Evolutionary conservation across 768 basidiomycete species (phyloP), one percentile per base, ranked within the genome.

Genomic region (Clitopilus passeckerianus): DNA sequence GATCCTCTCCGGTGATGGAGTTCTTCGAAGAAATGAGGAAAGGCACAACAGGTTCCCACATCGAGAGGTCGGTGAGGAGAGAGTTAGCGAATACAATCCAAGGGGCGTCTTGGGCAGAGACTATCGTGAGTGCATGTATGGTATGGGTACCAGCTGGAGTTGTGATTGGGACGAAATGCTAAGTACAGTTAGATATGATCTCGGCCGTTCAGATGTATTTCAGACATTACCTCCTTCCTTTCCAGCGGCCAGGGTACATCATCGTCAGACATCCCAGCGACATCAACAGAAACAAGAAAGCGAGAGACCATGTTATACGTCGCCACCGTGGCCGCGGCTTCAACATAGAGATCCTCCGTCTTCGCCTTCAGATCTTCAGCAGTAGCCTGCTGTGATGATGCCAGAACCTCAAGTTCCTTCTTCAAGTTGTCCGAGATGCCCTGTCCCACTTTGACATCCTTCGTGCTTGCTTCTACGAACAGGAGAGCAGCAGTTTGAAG

Each of bases 301-400:
- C 87, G 76, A 18, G 85, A 86, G 6, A 89, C 86, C 82, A 87
- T 84, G 71, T 87, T 87, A 70, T 89, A 89, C 0, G 75, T 71
- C 5, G 81, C 81, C 0, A 80, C 79, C 1, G 81, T 74, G 56
- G 81, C 75, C 0, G 78, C 75, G 18, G 79, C 81, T 65, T 89
- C 86, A 35, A 84, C 80, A 37, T 86, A 74, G 7, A 83, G 62
- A 66, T 79, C 79, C 50, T 82, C 74, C 0, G 71, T 68, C 54
- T 65, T 64, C 6, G 63, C 68, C 44, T 74, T 64, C 12, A 71
- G 55, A 1, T 70, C 68, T 12, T 69, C 67, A 6, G 63, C 53
- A 18, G 20, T 50, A 18, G 10, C 46, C 20, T 63, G 60, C 23
- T 63, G 62, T n/a, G 62, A 41, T 22, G 59, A 22, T 2, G 70